A percentile compares a stretch with the other conserved stretches of the same genome.
Evolutionary conservation across 495 filamentous ascomycete species (phyloP).

Genomic region (Lepidopterella palustris): DNA sequence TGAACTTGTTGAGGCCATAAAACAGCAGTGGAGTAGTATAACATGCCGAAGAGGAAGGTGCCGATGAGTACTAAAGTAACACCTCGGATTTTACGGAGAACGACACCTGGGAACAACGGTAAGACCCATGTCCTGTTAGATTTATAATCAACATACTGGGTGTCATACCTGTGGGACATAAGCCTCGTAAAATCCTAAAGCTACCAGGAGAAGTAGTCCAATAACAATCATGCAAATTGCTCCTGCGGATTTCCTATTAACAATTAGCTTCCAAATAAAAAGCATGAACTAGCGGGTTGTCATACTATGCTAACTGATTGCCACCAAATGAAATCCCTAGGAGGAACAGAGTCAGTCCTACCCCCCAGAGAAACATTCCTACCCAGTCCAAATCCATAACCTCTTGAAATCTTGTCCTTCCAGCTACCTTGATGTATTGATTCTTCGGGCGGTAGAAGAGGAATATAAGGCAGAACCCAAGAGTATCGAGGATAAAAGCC

Average conservation of each 20-base stretch:
- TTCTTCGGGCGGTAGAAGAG: background rate
- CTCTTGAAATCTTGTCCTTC: background rate
- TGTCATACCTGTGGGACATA: conserved; percentile 11
- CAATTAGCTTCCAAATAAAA: background rate
- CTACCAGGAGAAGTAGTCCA: conserved; percentile 49
- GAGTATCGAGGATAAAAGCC: background rate
- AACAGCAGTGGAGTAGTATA: background rate
- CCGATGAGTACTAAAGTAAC: background rate
- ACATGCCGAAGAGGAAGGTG: background rate
- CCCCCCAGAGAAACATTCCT: background rate
- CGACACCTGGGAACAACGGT: background rate
- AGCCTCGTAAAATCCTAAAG: conserved; percentile 54
- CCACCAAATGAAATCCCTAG: background rate
- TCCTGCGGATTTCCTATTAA: conserved; percentile 36
- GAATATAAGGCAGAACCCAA: background rate
- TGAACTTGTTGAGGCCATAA: background rate
- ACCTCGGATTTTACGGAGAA: background rate
- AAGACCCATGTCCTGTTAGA: conserved; percentile 3
- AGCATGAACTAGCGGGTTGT: background rate
- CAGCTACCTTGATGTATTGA: background rate
- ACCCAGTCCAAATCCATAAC: background rate
- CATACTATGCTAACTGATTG: background rate
- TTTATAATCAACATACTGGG: background rate
- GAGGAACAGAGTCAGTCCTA: background rate
- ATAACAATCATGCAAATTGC: conserved; percentile 54